Evolutionary conservation across 305 asterid species (phyloP), one percentile per base, ranked within the genome.

Genomic region (Euphrasia arctica): DNA sequence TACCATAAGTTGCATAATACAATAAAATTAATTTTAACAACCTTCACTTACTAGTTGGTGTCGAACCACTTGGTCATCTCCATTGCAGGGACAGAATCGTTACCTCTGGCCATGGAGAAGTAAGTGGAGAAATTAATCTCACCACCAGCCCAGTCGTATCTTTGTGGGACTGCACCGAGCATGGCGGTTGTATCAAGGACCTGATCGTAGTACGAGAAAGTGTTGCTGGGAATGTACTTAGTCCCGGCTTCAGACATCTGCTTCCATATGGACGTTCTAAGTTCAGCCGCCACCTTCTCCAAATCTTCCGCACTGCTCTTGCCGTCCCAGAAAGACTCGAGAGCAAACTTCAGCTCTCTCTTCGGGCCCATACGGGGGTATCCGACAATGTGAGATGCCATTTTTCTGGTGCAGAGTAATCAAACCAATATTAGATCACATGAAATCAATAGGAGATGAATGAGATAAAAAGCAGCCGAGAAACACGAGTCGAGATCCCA

Each of bases 11-110:
- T 39, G 0, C 45, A 8, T 9, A 8, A 39, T 4, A 45, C 3
- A 48, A 48, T 0, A 48, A 4, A 41, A 11, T n/a, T 9, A 0
- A 25, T 25, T 41, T 2, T n/a, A 4, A 12, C 15, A 48, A 4
- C 3, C 22, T 4, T 86, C 91, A 86, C 96, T 89, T 83, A 86
- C 96, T 89, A 89, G 89, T 89, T 86, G 75, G 96, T 89, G 73
- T 89, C 96, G 4, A 89, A 89, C 96, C 96, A 89, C 88, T 89
- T 89, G 77, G 96, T 89, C 96, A 89, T 89, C 66, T 89, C 96
- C 96, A 89, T 89, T 54, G 95, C 95, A 60, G 96, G 95, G 60
- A 86, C 89, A 49, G 96, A 80, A 67, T 90, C 95, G 63, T 89
- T 86, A 65, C 96, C 93, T 76, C 96, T 83, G 64, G 96, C 95